Evolutionary conservation across 352 stramenopile genomes (phyloP).

Genomic region (Phytophthora boehmeriae): DNA sequence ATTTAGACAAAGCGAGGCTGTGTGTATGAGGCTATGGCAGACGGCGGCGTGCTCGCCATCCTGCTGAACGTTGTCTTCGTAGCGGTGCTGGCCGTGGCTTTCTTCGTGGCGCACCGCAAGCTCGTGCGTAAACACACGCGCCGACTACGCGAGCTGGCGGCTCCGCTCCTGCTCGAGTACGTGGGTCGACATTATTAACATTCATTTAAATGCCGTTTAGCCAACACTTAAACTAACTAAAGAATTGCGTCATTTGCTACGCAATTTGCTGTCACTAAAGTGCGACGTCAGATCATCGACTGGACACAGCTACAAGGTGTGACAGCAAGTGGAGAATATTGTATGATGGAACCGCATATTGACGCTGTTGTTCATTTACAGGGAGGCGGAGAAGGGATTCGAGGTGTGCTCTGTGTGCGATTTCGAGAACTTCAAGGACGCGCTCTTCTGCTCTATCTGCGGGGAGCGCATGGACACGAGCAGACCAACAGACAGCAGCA

Average conservation of each 20-base stretch:
- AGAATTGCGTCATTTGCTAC: not conserved
- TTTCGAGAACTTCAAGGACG: constrained; percentile 69
- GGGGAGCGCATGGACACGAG: constrained; percentile 36
- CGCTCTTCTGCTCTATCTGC: constrained; percentile 53
- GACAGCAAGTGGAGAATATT: not conserved
- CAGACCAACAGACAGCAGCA: constrained; percentile 3
- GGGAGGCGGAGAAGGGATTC: constrained; percentile 57
- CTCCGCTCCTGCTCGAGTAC: constrained; percentile 60
- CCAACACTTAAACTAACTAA: no score
- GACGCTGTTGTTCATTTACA: constrained; percentile 2
- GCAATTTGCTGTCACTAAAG: constrained; percentile 14
- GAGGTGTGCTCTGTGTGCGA: constrained; percentile 47
- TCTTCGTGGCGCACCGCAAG: constrained; percentile 58
- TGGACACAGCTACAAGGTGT: constrained; percentile 52
- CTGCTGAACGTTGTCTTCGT: constrained; percentile 51
- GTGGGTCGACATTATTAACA: constrained; percentile 8
- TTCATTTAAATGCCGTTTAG: not conserved
- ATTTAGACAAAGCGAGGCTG: not conserved
- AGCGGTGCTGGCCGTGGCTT: constrained; percentile 44
- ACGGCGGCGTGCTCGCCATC: constrained; percentile 37
- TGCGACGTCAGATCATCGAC: constrained; percentile 39
- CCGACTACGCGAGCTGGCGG: constrained; percentile 53
- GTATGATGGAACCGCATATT: not conserved
- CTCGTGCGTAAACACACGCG: constrained; percentile 45
- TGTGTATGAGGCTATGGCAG: constrained; percentile 32